Evolutionary conservation across 108 stramenopile genomes (phyloP), one percentile per base, ranked within the genome.

Genomic region (Schizochytrium sp.): DNA sequence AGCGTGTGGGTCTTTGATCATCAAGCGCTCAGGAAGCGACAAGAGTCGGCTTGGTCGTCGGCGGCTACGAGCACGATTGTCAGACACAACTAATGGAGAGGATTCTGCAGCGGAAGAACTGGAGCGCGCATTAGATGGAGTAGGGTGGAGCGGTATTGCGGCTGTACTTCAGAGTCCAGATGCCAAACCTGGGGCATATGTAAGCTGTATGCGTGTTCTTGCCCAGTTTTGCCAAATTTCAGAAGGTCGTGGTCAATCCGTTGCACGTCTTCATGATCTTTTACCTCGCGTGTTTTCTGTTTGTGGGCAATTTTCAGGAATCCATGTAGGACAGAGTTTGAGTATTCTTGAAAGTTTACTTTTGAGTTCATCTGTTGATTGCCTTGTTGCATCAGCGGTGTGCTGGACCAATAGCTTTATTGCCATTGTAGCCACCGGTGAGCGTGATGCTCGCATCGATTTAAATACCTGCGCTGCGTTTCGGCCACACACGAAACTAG

Each of bases 181-280:
- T 44, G 64, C 64, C 64, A 69, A 69, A 2, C 64, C 64, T 8
- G 28, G 64, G 10, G 64, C 64, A 44, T 83, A 83, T 53, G 76
- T 83, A 13, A 55, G 50, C 5, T 49, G 50, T 55, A 10, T 83
- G 76, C 47, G 53, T 38, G 76, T 83, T 10, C 47, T 83, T 5
- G 28, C 15, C 55, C 76, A 83, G 53, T 83, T 83, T 28, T 83
- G 76, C 76, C 47, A 83, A 28, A 55, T 83, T 5, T 49, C 76
- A 40, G 5, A 55, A n/a, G 76, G 50, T n/a, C 49, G 3, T 10
- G 64, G 64, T 15, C 64, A 69, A 15, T 12, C 64, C 19, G 19
- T 69, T 0, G 5, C 40, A 15, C 64, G 15, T 15, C 8, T 69
- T 2, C 64, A 69, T 3, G 64, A 69, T 7, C 64, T 69, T 44